Conservation (phyloP, 805 yeast genomes). For the Ascoidea asiatica region DNA sequence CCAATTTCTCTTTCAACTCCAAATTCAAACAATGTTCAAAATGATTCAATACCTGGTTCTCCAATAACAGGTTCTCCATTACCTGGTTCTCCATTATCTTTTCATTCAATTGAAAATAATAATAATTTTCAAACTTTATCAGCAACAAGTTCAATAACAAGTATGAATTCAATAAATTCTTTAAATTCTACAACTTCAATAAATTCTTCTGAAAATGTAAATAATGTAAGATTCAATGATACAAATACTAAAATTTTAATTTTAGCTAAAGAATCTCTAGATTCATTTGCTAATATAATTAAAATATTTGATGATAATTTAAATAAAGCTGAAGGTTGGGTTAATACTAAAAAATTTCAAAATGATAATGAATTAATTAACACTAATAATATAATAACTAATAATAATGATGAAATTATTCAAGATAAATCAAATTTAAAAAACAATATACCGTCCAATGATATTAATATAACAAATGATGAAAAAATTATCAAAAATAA, state of each 20-base stretch:
- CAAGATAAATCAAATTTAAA: not conserved
- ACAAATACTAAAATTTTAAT: constrained; percentile 63
- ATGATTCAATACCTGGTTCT: not conserved
- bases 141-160: not conserved
- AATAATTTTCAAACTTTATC: not conserved
- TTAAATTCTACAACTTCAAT: constrained; percentile 10
- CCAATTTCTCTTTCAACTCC: constrained; percentile 2
- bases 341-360: constrained; percentile 13
- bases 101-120: not conserved
- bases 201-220: constrained; percentile 5
- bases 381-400: not conserved
- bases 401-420: not conserved
- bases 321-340: constrained; percentile 80
- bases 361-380: constrained; percentile 5
- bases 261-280: constrained; percentile 80
- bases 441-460: no score
- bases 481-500: no score
- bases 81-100: not conserved
- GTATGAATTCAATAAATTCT: constrained; percentile 3
- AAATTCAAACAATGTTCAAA: constrained; percentile 2
- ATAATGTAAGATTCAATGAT: constrained; percentile 14
- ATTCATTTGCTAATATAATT: constrained; percentile 74
- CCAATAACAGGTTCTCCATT: not conserved
- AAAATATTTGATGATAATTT: constrained; percentile 76
- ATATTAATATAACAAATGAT: not conserved